A percentile compares a stretch with the other conserved stretches of the same genome.
Conservation (phyloP, 345 rosid species). For the Salix udensis region DNA sequence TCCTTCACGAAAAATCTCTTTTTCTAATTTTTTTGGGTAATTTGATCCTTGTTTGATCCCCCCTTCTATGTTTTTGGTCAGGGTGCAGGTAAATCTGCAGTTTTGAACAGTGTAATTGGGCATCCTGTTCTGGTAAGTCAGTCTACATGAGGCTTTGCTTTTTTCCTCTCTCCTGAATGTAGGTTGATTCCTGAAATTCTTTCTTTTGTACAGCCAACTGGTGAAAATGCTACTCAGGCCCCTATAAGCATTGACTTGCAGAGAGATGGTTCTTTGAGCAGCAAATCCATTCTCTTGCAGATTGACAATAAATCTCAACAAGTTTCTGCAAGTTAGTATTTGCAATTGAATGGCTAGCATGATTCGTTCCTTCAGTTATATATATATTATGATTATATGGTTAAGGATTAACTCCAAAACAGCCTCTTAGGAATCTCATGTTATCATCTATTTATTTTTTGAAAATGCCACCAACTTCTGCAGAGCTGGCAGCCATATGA, state of each 20-base stretch:
- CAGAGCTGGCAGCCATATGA: background rate
- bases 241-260: constrained; percentile 74
- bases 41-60: background rate
- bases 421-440: background rate
- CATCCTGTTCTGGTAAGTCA: constrained; percentile 85
- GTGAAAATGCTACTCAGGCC: constrained; percentile 97
- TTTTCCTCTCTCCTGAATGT: background rate
- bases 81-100: constrained; percentile 99
- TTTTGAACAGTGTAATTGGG: constrained; percentile 86
- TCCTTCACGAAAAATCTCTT: too few species aligned
- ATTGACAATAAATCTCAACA: constrained; percentile 88
- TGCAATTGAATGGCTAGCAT: background rate
- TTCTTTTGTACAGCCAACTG: constrained; percentile 64
- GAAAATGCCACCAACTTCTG: background rate
- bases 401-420: background rate
- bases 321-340: constrained; percentile 82
- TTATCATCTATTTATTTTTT: background rate
- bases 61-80: constrained; percentile 21
- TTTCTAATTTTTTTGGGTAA: background rate
- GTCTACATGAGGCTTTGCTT: background rate
- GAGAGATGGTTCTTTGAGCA: constrained; percentile 68
- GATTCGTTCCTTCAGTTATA: background rate
- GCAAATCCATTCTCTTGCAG: constrained; percentile 70
- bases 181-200: background rate
- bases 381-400: background rate